Evolutionary conservation across 2,329 filamentous ascomycete species (phyloP).

Genomic region (Cladophialophora yegresii): DNA sequence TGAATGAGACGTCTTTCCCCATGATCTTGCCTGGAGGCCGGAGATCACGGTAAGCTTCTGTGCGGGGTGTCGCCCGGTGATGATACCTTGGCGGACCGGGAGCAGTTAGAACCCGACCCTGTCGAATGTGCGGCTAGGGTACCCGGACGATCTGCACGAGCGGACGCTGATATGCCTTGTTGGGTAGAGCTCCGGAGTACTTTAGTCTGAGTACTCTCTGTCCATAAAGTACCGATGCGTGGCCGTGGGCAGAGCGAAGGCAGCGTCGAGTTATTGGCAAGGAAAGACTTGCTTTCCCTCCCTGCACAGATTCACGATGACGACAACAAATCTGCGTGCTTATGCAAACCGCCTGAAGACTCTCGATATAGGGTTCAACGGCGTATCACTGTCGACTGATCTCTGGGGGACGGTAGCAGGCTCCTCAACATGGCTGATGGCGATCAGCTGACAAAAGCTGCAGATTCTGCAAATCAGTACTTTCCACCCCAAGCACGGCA

Average conservation of each 20-base stretch:
- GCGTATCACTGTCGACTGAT: slow-evolving; percentile 24
- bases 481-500: slow-evolving; percentile 24
- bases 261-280: neutral
- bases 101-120: neutral
- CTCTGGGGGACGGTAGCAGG: slow-evolving; percentile 17
- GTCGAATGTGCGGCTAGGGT: neutral
- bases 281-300: neutral
- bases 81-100: neutral
- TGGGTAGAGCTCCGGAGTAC: neutral
- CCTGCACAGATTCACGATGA: neutral
- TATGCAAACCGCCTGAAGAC: slow-evolving; percentile 12
- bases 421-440: neutral
- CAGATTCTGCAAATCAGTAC: slow-evolving; percentile 25
- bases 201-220: neutral
- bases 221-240: neutral
- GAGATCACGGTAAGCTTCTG: neutral
- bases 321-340: neutral
- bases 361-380: slow-evolving; percentile 24
- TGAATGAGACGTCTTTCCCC: neutral
- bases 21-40: neutral
- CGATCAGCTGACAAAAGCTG: slow-evolving; percentile 1
- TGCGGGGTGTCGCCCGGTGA: neutral
- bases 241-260: neutral
- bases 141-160: neutral
- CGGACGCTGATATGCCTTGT: neutral